These are phyloP conservation scores for Nicotiana tabacum DNA, from an alignment of 257 asterid genomes.

Conservation along the genomic window DNA sequence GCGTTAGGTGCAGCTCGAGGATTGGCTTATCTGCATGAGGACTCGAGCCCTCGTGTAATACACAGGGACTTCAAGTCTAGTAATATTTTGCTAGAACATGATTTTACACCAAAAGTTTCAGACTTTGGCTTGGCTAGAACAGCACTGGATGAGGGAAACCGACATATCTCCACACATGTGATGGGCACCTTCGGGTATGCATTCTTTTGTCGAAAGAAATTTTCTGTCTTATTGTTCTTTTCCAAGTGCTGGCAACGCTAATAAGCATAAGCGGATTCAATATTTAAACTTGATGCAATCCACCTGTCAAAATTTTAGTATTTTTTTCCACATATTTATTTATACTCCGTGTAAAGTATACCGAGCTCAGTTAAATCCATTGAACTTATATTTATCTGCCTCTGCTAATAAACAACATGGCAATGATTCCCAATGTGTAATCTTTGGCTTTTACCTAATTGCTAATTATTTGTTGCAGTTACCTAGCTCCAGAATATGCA, in stretches of 20 bases:
- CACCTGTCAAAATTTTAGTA: too few relatives aligned
- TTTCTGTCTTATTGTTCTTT: background rate
- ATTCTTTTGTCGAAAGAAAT: background rate
- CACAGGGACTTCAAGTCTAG: slow-evolving; percentile 96
- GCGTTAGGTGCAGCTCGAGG: slow-evolving; percentile 93
- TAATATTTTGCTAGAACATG: slow-evolving; percentile 78
- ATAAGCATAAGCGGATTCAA: background rate
- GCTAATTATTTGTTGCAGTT: slow-evolving; percentile 33
- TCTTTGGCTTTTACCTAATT: background rate
- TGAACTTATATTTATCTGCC: background rate
- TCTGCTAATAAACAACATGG: background rate
- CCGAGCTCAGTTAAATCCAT: too few relatives aligned
- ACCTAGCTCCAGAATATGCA: slow-evolving; percentile 96
- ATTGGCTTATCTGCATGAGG: slow-evolving; percentile 89
- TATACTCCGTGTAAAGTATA: background rate
- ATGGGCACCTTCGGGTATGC: slow-evolving; percentile 97
- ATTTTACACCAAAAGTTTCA: slow-evolving; percentile 84
- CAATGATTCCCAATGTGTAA: background rate
- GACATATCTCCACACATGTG: slow-evolving; percentile 80
- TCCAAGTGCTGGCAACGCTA: background rate
- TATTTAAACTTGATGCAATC: background rate
- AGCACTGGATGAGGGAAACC: slow-evolving; percentile 70
- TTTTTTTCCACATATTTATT: background rate
- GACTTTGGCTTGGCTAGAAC: slow-evolving; percentile 94
- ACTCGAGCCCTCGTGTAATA: slow-evolving; percentile 93